Evolutionary conservation across 768 basidiomycete species (phyloP), one percentile per base, ranked within the genome.

Genomic region (Mycena sanguinolenta): DNA sequence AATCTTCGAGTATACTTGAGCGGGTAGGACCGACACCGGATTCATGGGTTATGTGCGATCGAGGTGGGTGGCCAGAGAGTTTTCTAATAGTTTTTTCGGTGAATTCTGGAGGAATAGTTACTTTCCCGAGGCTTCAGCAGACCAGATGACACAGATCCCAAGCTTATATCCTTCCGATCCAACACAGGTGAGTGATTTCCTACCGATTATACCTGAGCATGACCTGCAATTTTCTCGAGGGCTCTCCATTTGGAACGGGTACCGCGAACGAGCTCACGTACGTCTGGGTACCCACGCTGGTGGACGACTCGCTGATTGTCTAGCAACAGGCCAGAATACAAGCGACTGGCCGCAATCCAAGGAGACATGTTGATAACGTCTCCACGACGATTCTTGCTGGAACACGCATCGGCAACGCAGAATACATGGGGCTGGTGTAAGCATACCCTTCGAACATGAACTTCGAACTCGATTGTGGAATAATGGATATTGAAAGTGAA

Each of bases 271-370:
- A 58, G 34, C 32, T 67, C 16, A 59, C 61, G 68, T 73, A 25
- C 19, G 63, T 65, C n/a, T n/a, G n/a, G n/a, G n/a, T n/a, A n/a
- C n/a, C n/a, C n/a, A n/a, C n/a, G n/a, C n/a, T n/a, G n/a, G n/a
- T n/a, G n/a, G n/a, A n/a, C n/a, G n/a, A n/a, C n/a, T n/a, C n/a
- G n/a, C n/a, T n/a, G n/a, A n/a, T n/a, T n/a, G n/a, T n/a, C n/a
- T n/a, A n/a, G n/a, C n/a, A n/a, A n/a, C 54, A 83, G 82, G 3
- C 83, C 84, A 0, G 60, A 85, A 74, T 85, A 73, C 71, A 85
- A 84, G 66, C 80, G 85, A 0, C 61, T 84, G 2, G 78, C 83
- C 1, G 81, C 83, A 1, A 65, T 83, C 25, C 78, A 78, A 39
- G 84, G 84, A 1, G 84, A 86, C 67, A 50, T 75, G 4, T 57